phyloP scores from a whole-genome alignment of 805 yeast species.

The Metschnikowia matae region DNA sequence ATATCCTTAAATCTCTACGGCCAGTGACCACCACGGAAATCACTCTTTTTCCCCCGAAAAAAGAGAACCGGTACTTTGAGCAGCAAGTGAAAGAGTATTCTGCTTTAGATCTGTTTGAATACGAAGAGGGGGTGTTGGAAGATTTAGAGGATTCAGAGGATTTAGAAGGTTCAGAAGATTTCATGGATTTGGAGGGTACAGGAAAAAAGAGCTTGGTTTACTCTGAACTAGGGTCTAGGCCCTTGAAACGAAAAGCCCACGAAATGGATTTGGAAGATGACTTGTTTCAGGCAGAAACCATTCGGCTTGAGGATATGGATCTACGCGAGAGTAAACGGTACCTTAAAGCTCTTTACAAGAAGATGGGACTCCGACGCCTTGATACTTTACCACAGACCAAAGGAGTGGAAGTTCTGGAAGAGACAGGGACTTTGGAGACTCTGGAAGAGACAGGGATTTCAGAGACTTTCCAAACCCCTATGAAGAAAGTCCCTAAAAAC shows the following conservation, averaged over 20 bases:
- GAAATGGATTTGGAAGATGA: slow-evolving; percentile 1
- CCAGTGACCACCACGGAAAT: background rate
- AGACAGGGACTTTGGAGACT: too few relatives aligned
- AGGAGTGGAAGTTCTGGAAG: too few relatives aligned
- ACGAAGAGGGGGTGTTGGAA: background rate
- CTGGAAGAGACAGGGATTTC: too few relatives aligned
- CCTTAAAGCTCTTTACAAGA: background rate
- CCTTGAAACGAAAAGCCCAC: background rate
- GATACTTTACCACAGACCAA: too few relatives aligned
- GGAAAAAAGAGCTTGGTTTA: background rate
- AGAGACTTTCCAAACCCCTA: too few relatives aligned
- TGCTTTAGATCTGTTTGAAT: background rate
- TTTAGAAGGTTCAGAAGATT: background rate
- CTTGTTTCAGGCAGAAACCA: slow-evolving; percentile 2
- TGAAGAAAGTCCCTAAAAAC: background rate
- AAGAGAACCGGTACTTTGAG: background rate
- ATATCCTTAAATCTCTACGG: background rate
- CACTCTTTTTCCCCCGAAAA: background rate
- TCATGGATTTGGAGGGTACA: too few relatives aligned
- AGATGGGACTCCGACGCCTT: background rate
- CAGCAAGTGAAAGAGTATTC: background rate
- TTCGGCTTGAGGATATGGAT: slow-evolving; percentile 4
- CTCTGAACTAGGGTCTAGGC: background rate
- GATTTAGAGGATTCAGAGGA: background rate
- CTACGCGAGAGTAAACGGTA: background rate